Evolutionary conservation across 108 stramenopile genomes (phyloP), one percentile per base, ranked within the genome.

Genomic region (Nitzschia inconspicua): DNA sequence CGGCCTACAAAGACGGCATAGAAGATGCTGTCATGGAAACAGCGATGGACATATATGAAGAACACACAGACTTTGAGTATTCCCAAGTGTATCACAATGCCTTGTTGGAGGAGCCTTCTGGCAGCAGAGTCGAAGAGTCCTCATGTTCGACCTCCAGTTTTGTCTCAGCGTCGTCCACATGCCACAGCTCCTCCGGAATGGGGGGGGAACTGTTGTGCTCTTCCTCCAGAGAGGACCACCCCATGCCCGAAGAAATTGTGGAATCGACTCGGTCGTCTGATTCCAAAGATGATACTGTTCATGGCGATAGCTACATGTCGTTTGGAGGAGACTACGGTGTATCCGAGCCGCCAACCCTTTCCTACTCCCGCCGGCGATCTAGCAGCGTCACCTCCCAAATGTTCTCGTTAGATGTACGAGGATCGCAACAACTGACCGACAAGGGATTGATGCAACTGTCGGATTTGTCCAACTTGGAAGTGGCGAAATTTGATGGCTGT

Each of bases 391-490:
- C 58, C 14, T 62, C 79, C 13, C 37, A 72, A 31, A 40, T 85
- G 18, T 82, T 76, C 11, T 54, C 83, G 1, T 60, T 91, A n/a
- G 90, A 91, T 68, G 52, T 91, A 9, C 72, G 90, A 32, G 85
- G 85, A 6, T 91, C 90, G 14, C 80, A 79, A 47, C 65, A 73
- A 8, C 68, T 91, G 0, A 88, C 86, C 2, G 90, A 91, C 49
- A 63, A 65, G 47, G 90, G 90, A 9, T 67, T 92, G 11, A 55
- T 84, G 42, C 78, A 84, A 46, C 79, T 88, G 10, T 42, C 59
- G 19, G 78, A 75, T 39, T 66, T 92, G n/a, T 34, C 43, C 29
- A 60, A 57, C 10, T 70, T 92, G 32, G 81, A 92, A 66, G 63
- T 86, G 44, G 86, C 68, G 2, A 76, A 69, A 24, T 56, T 91